phyloP scores from a whole-genome alignment of 345 rosid species.

The Syzygium grande region DNA sequence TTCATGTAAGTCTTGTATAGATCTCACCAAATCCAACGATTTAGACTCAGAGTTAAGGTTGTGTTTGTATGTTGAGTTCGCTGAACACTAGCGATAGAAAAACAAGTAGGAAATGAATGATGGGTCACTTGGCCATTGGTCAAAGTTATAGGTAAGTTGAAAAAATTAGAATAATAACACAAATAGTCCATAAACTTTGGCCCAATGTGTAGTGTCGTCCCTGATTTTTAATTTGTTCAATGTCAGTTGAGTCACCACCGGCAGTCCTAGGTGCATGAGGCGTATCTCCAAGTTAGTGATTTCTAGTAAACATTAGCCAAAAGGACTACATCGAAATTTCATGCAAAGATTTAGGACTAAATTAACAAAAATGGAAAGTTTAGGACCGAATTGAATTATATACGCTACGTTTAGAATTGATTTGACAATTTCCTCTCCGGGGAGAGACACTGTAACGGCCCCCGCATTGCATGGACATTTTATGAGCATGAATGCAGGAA shows the following conservation, averaged over 20 bases:
- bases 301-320: fast-evolving
- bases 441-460: conserved; percentile 42
- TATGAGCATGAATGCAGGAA: neutral
- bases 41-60: neutral
- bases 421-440: conserved; percentile 14
- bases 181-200: neutral
- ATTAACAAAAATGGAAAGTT: neutral
- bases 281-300: neutral
- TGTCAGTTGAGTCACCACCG: fast-evolving
- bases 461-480: neutral
- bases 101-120: neutral
- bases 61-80: neutral
- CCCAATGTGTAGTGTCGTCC: fast-evolving
- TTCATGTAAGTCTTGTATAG: neutral
- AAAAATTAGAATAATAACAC: neutral
- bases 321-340: no score
- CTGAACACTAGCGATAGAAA: neutral
- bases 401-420: neutral
- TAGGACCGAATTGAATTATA: neutral
- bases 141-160: neutral
- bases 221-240: neutral
- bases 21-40: neutral
- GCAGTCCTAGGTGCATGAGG: neutral
- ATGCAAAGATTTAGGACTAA: fast-evolving
- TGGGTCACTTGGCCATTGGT: neutral